Evolutionary conservation across 129 eudicot species (phyloP), one percentile per base, ranked within the genome.

Genomic region (Flaveria bidentis): DNA sequence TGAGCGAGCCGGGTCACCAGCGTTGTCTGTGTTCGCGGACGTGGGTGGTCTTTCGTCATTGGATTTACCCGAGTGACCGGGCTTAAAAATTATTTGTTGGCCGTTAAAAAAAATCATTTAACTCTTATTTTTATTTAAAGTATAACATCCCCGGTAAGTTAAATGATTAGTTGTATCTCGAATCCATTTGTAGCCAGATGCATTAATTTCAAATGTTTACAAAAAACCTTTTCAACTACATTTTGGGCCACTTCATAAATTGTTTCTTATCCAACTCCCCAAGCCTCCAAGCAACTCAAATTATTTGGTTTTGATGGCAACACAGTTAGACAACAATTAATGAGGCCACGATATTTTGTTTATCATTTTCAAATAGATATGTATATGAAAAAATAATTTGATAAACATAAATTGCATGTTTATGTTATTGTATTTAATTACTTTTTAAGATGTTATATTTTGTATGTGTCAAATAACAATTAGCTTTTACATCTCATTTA

Each of bases 241-340:
- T 71, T 79, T 62, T 72, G 82, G 82, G 78, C 73, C 78, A 79
- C 73, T 72, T 71, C 82, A 71, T 71, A 62, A 72, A 79, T 79
- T 71, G 55, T 79, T 61, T 61, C 82, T 79, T 79, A 79, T 78
- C 82, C 77, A 58, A 46, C 82, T 69, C 76, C 63, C 76, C 50
- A 45, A 45, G 50, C 13, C 14, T 45, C 50, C 50, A 45, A 4
- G 69, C 71, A 71, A 14, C 47, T 61, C 72, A 62, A 60, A 69
- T 55, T 55, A 78, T 70, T 57, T 78, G 62, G 76, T 60, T 69
- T 58, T 60, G 64, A 78, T 78, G 52, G 77, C 39, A 26, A 71
- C 72, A 61, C 16, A 61, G 50, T 58, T 62, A 20, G 22, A 56
- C 47, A 68, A 9, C 18, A 70, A 57, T 17, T 7, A 57, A 28